Evolutionary conservation across 2,329 filamentous ascomycete species (phyloP), one percentile per base, ranked within the genome.

Genomic region (Monilinia aucupariae): DNA sequence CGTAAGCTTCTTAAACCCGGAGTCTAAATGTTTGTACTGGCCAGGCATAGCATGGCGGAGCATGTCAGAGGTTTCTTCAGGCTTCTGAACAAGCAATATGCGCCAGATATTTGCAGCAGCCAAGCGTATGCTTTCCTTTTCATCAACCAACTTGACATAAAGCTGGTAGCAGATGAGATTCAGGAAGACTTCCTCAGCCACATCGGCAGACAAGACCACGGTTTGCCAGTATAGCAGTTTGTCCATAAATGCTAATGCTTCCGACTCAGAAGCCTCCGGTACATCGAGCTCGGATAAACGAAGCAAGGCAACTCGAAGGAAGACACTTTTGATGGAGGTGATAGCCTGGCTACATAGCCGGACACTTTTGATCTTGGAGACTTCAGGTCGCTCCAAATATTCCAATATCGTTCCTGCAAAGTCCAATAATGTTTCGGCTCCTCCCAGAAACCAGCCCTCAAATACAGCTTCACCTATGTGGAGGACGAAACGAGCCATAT

Each of bases 161-260:
- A 99, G 84, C 65, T 97, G 85, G 71, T 96, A 97, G 80, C 92
- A 97, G 49, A 97, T 84, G 41, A 97, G 81, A 67, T 88, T 89
- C 71, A 97, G 83, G 71, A 90, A 90, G 12, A 91, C 87, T n/a
- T 90, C 85, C 51, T 96, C 91, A 8, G 84, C 81, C 3, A 90
- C 88, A 20, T 94, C 85, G 4, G 88, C 85, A 2, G 87, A 87
- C 20, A 99, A 79, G 20, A 99, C 85, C 22, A 96, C 90, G 25
- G 91, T 92, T 74, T 97, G 94, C 94, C 94, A 99, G 75, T 97
- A 97, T 0, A 91, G 85, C 70, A 99, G 85, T 72, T 92, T 93
- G 64, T 90, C 83, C 75, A 99, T 84, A 64, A 96, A 91, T 0
- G 82, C 78, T 32, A 88, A 81, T 0, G 86, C 85, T 54, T 91